These are phyloP conservation scores for Suhomyces faveliae DNA, from an alignment of 805 yeast species.

Conservation along the genomic window DNA sequence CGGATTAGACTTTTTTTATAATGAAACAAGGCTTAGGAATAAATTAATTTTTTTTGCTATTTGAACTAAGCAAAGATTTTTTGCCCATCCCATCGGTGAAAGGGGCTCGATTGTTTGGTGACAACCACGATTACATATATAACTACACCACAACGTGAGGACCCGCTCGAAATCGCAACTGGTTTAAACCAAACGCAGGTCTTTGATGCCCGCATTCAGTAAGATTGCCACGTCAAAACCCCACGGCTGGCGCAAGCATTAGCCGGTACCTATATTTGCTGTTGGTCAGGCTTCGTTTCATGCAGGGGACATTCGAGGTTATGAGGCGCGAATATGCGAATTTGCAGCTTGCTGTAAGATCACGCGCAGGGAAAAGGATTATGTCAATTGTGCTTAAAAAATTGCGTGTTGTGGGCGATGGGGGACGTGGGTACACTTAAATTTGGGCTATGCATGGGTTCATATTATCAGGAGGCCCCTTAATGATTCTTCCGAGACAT, in stretches of 20 bases:
- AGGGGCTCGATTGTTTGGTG: background rate
- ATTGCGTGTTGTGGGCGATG: background rate
- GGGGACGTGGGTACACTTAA: background rate
- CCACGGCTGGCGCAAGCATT: background rate
- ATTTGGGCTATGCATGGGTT: background rate
- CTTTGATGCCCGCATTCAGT: too few species aligned
- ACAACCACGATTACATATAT: background rate
- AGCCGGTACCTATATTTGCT: background rate
- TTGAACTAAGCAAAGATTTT: background rate
- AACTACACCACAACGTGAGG: background rate
- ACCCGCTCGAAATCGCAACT: too few species aligned
- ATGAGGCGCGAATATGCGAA: background rate
- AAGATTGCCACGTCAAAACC: too few species aligned
- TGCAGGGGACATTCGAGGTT: background rate
- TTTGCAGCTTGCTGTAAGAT: background rate
- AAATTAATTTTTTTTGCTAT: background rate
- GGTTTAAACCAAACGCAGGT: too few species aligned
- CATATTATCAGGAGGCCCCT: background rate
- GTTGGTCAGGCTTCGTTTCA: background rate
- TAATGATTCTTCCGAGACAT: background rate
- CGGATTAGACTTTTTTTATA: background rate
- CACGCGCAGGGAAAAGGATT: background rate
- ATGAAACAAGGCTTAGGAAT: slow-evolving; percentile 1
- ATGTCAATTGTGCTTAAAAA: background rate
- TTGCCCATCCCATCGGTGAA: background rate